A percentile compares a stretch with the other conserved stretches of the same genome.
Evolutionary conservation across 2,329 filamentous ascomycete species (phyloP).

Genomic region (Scorias spongiosa): DNA sequence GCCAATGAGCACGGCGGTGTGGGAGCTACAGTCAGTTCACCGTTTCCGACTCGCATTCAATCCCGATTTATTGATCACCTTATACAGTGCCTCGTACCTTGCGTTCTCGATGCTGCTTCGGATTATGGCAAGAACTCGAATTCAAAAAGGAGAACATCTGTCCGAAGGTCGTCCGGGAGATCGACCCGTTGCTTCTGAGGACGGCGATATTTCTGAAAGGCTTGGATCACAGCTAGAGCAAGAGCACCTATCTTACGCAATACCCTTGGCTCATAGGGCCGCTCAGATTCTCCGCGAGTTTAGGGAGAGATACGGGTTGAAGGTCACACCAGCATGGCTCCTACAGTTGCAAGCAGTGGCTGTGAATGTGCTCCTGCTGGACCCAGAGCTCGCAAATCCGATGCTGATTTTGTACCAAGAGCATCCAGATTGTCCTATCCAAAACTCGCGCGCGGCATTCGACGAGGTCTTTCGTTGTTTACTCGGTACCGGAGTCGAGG

Average conservation of each 20-base stretch:
- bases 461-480: slow-evolving; percentile 7
- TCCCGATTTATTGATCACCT: background rate
- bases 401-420: background rate
- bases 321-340: slow-evolving; percentile 4
- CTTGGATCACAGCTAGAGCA: background rate
- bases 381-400: slow-evolving; percentile 1
- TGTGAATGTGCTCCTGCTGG: slow-evolving; percentile 3
- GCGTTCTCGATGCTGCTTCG: background rate
- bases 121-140: background rate
- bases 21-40: slow-evolving; percentile 5
- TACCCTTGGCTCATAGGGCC: slow-evolving; percentile 4
- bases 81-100: background rate
- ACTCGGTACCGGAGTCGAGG: slow-evolving; percentile 4
- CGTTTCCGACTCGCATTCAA: background rate
- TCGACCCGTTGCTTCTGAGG: background rate
- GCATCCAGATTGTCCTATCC: background rate
- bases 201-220: background rate
- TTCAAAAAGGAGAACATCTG: background rate
- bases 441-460: slow-evolving; percentile 3
- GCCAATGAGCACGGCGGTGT: slow-evolving; percentile 5
- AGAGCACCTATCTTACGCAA: slow-evolving; percentile 1
- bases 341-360: slow-evolving; percentile 5
- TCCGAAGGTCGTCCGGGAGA: background rate
- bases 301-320: slow-evolving; percentile 5
- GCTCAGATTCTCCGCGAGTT: slow-evolving; percentile 4